Base-by-base conservation (phyloP, 495 filamentous ascomycete species). In the Thermothielavioides terrestris region DNA sequence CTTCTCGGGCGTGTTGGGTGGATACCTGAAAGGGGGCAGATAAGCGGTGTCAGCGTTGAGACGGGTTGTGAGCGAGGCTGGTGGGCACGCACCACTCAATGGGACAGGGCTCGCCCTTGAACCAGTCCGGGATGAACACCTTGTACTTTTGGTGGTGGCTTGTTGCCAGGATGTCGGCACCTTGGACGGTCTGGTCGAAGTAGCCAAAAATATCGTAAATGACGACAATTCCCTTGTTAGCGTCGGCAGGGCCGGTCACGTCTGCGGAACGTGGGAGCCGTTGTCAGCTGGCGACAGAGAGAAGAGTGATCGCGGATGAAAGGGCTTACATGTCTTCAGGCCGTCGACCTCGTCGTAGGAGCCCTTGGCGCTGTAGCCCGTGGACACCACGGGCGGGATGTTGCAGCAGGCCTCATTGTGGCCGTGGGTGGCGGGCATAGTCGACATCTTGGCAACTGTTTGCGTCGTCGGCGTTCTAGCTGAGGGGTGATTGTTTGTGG, bases 1-100 rank as follows among this genome's bases (percentile, higher is more conserved):
- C 73, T 95, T 88, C 61, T 95, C 88, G 17, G 83, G 70, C 40
- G 72, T 95, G 66, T 86, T 74, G 18, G 90, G 86, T 0, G 90
- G 90, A 72, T 84, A 87, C 72, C 71, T 63, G 22, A 2, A 6
- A n/a, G n/a, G n/a, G n/a, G n/a, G n/a, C n/a, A n/a, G 25, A 7
- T 23, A 14, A 30, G 14, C 1, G 14, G 20, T 35, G 9, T 35
- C 22, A 11, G 2, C 8, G 43, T 6, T 22, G 12, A 9, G 14
- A 1, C 18, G 15, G 2, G 14, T 3, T 28, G 35, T 6, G n/a
- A 20, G n/a, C 14, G 14, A 30, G 15, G 51, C 65, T n/a, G n/a
- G n/a, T n/a, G n/a, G n/a, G n/a, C n/a, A n/a, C n/a, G n/a, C 25
- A 74, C 78, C 73, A 79, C 37, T 70, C 66, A 46, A 79, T 70